These are phyloP conservation scores for Daedaleopsis nitida DNA, from an alignment of 768 basidiomycete genomes.

Conservation along the genomic window DNA sequence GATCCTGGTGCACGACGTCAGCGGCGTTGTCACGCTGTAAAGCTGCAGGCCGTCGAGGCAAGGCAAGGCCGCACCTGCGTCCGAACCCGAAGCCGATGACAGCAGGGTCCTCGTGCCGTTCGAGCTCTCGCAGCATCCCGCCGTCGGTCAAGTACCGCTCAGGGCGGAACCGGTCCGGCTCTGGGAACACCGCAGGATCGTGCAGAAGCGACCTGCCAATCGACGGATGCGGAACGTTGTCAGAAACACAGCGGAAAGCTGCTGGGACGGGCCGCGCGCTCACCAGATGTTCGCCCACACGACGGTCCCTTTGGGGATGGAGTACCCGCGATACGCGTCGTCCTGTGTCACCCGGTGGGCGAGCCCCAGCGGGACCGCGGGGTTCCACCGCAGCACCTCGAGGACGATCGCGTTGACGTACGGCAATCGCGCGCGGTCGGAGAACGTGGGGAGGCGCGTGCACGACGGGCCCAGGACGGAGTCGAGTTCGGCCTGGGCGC, in stretches of 20 bases:
- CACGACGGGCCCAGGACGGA: slow-evolving; percentile 4
- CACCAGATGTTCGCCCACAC: slow-evolving; percentile 36
- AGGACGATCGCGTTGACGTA: slow-evolving; percentile 25
- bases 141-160: slow-evolving; percentile 28
- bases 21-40: no score
- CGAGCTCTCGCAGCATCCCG: slow-evolving; percentile 13
- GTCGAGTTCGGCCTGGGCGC: slow-evolving; percentile 35
- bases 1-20: slow-evolving; percentile 18
- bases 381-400: slow-evolving; percentile 32
- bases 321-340: slow-evolving; percentile 32
- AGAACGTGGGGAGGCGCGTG: slow-evolving; percentile 12
- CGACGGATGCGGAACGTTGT: neutral
- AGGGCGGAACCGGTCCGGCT: slow-evolving; percentile 29
- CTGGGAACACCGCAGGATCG: slow-evolving; percentile 28
- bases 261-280: neutral
- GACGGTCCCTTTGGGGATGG: slow-evolving; percentile 30
- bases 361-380: slow-evolving; percentile 28
- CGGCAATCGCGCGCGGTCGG: slow-evolving; percentile 9
- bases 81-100: slow-evolving; percentile 27
- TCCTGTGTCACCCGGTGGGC: slow-evolving; percentile 30
- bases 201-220: slow-evolving; percentile 31
- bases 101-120: slow-evolving; percentile 23
- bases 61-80: slow-evolving; percentile 12
- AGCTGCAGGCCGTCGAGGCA: no score
- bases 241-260: neutral